These are phyloP conservation scores for Tetrahymena malaccensis DNA, from an alignment of 73 alveolate genomes.

Conservation along the genomic window DNA sequence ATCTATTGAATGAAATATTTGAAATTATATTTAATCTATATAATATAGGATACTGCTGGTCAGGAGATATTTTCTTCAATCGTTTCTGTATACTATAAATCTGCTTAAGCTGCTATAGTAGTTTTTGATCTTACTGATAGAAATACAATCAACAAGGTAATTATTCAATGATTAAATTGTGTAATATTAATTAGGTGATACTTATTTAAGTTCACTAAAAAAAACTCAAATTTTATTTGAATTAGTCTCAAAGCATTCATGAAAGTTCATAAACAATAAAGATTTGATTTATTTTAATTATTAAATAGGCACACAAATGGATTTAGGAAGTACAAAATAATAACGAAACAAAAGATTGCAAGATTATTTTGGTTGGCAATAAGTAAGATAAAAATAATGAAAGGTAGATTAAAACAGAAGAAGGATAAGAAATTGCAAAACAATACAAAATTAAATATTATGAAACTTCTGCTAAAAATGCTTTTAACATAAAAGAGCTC, in stretches of 20 bases:
- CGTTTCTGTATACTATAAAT: background rate
- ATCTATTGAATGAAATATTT: background rate
- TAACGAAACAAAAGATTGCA: background rate
- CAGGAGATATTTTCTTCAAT: background rate
- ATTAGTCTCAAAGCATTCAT: too few species aligned
- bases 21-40: background rate
- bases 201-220: too few species aligned
- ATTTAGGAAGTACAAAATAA: background rate
- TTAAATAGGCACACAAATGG: background rate
- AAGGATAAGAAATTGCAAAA: slow-evolving; percentile 59
- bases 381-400: slow-evolving; percentile 41
- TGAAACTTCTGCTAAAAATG: slow-evolving; percentile 83
- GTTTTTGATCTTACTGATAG: background rate
- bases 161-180: too few species aligned
- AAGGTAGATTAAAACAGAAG: slow-evolving; percentile 43
- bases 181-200: too few species aligned
- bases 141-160: background rate
- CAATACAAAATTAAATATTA: slow-evolving; percentile 57
- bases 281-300: background rate
- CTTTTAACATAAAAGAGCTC: slow-evolving; percentile 57
- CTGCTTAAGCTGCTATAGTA: background rate
- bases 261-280: too few species aligned
- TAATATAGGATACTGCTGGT: background rate
- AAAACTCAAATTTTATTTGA: too few species aligned
- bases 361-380: slow-evolving; percentile 38